phyloP scores from a whole-genome alignment of 2,329 filamentous ascomycete species.

The Alternaria angustiovoidea region DNA sequence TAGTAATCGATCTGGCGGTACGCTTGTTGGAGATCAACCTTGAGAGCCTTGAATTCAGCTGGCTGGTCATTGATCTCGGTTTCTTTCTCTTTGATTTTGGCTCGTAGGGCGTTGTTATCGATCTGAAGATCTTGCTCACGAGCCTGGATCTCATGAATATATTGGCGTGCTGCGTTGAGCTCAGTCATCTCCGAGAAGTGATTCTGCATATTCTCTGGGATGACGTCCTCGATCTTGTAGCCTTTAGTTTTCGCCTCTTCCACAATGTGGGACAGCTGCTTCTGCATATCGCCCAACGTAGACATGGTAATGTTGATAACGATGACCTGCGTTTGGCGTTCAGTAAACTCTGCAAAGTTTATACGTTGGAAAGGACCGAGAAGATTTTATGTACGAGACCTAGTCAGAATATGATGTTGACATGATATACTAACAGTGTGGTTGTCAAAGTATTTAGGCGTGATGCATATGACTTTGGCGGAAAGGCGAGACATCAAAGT shows the following conservation, averaged over 20 bases:
- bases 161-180: slow-evolving; percentile 23
- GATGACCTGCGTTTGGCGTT: background rate
- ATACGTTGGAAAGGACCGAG: background rate
- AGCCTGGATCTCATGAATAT: slow-evolving; percentile 25
- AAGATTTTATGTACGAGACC: background rate
- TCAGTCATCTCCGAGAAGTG: slow-evolving; percentile 19
- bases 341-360: background rate
- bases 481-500: background rate
- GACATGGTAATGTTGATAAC: slow-evolving; percentile 13
- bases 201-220: slow-evolving; percentile 21
- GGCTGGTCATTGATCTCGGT: slow-evolving; percentile 23
- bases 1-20: slow-evolving; percentile 19
- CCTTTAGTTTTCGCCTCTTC: slow-evolving; percentile 20
- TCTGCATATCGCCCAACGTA: slow-evolving; percentile 22
- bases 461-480: background rate
- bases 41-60: slow-evolving; percentile 20
- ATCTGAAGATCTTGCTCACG: slow-evolving; percentile 19
- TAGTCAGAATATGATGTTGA: background rate
- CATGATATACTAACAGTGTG: slow-evolving; percentile 1
- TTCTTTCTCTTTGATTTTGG: slow-evolving; percentile 24
- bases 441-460: background rate
- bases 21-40: slow-evolving; percentile 30
- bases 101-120: slow-evolving; percentile 12
- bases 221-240: slow-evolving; percentile 23
- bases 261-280: slow-evolving; percentile 23